Evolutionary conservation across 495 filamentous ascomycete genomes (phyloP).

Genomic region (Hypomontagnella monticulosa): DNA sequence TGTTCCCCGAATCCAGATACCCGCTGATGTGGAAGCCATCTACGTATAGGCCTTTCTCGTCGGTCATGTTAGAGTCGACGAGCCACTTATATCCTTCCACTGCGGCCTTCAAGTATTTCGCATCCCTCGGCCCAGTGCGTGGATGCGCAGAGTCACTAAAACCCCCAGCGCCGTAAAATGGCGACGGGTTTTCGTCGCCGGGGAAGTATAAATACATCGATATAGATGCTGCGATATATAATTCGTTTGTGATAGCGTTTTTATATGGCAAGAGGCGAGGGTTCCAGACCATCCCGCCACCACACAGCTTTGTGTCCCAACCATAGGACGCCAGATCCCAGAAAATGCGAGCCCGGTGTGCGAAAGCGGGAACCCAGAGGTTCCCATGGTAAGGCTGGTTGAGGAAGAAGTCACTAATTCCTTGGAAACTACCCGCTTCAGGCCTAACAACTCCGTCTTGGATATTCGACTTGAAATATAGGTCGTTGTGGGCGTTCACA

Average conservation of each 20-base stretch:
- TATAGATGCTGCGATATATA: slow-evolving; percentile 84
- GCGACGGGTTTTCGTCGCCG: slow-evolving; percentile 75
- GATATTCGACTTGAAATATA: slow-evolving; percentile 34
- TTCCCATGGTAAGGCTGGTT: slow-evolving; percentile 73
- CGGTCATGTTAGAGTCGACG: slow-evolving; percentile 80
- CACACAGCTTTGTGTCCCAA: slow-evolving; percentile 85
- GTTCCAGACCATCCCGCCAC: slow-evolving; percentile 94
- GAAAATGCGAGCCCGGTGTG: slow-evolving; percentile 88
- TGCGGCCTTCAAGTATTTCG: slow-evolving; percentile 73
- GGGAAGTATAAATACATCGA: slow-evolving; percentile 93
- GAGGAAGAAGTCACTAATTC: slow-evolving; percentile 22
- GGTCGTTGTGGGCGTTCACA: slow-evolving; percentile 64
- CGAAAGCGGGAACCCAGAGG: slow-evolving; percentile 80
- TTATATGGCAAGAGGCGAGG: slow-evolving; percentile 87
- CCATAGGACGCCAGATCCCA: slow-evolving; percentile 82
- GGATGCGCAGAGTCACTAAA: background rate
- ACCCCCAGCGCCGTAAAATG: slow-evolving; percentile 59
- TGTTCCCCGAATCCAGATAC: slow-evolving; percentile 58
- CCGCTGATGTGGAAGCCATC: slow-evolving; percentile 92
- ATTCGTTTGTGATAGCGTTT: slow-evolving; percentile 96
- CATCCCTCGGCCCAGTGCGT: slow-evolving; percentile 62
- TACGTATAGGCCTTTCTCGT: slow-evolving; percentile 77
- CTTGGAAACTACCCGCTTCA: slow-evolving; percentile 10
- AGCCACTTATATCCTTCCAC: slow-evolving; percentile 87
- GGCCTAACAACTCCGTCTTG: slow-evolving; percentile 1